Conservation (phyloP, 305 asterid genomes). For the Fraxinus ornus region DNA sequence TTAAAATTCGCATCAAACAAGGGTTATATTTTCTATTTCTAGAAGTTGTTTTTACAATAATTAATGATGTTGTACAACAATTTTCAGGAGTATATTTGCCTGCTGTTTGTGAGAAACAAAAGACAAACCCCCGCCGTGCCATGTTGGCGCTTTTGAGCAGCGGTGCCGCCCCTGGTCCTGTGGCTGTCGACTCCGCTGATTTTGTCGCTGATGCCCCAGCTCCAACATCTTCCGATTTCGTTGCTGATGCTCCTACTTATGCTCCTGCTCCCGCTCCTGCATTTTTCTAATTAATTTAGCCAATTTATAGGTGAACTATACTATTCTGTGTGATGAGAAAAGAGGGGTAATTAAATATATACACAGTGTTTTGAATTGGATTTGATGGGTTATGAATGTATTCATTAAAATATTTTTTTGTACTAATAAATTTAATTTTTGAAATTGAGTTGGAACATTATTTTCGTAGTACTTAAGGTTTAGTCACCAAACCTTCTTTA, state of each 20-base stretch:
- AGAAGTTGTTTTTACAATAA: neutral
- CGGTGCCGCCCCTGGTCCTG: slow-evolving; percentile 21
- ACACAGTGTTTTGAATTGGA: neutral
- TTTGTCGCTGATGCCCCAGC: slow-evolving; percentile 6
- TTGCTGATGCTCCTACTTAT: neutral
- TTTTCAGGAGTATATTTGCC: slow-evolving; percentile 32
- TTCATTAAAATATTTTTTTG: neutral
- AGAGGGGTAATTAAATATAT: neutral
- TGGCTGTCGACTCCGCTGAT: neutral
- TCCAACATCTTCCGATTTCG: neutral
- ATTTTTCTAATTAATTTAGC: slow-evolving; percentile 12
- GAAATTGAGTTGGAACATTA: neutral
- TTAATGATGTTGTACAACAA: neutral
- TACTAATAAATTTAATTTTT: neutral
- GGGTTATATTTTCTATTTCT: neutral
- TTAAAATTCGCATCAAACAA: neutral
- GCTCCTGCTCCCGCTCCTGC: slow-evolving; percentile 5
- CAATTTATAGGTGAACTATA: neutral
- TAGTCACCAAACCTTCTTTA: neutral
- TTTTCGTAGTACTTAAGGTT: neutral
- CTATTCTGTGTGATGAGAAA: neutral
- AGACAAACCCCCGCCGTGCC: slow-evolving; percentile 24
- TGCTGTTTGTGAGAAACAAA: slow-evolving; percentile 26
- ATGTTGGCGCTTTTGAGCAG: slow-evolving; percentile 24
- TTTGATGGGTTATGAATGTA: neutral